Conservation (phyloP, 805 yeast genomes). For the Yarrowia sp. region DNA sequence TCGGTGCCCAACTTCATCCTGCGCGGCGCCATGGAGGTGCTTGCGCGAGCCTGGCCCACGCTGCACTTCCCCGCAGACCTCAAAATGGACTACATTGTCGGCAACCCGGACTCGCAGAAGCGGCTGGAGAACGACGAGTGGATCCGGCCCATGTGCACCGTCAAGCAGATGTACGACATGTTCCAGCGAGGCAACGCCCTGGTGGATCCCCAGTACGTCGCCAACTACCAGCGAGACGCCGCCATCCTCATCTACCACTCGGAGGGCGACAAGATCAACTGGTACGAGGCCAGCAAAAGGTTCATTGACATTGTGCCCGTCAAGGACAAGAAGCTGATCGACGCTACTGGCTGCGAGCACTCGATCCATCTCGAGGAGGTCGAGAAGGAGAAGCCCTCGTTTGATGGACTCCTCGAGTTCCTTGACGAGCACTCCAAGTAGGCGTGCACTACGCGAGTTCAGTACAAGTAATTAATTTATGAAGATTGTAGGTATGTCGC, state of each 20-base stretch:
- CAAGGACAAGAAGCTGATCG: constrained; percentile 18
- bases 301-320: constrained; percentile 13
- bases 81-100: constrained; percentile 34
- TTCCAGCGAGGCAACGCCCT: constrained; percentile 40
- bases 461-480: not conserved
- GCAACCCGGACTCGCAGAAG: constrained; percentile 34
- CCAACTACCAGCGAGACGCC: constrained; percentile 4
- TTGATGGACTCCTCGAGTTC: not conserved
- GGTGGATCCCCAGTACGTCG: constrained; percentile 34
- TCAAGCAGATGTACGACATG: constrained; percentile 39
- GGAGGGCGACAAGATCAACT: constrained; percentile 21
- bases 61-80: constrained; percentile 33
- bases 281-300: constrained; percentile 8
- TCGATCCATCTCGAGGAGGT: constrained; percentile 20
- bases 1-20: constrained; percentile 34
- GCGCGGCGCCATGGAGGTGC: constrained; percentile 33
- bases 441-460: too few species aligned
- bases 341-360: constrained; percentile 2
- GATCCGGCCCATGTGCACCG: constrained; percentile 35
- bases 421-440: not conserved
- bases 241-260: constrained; percentile 15
- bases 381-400: constrained; percentile 5
- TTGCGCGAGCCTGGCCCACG: constrained; percentile 36
- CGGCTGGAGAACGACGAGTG: constrained; percentile 35
- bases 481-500: not conserved